These are phyloP conservation scores for Leccinum obscurum DNA, from an alignment of 768 basidiomycete genomes.

Conservation along the genomic window DNA sequence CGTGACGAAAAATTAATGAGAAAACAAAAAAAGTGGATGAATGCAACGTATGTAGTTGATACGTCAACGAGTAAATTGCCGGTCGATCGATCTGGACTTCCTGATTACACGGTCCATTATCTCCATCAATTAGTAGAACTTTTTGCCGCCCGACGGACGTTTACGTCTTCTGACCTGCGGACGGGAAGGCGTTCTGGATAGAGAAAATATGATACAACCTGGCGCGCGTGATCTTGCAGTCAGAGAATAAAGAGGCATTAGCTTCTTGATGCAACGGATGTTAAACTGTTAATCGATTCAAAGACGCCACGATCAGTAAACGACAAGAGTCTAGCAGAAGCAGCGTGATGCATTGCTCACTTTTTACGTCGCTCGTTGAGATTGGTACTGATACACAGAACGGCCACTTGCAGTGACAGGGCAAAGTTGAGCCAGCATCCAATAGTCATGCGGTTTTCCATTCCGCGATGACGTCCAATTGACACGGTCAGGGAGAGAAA, in stretches of 20 bases:
- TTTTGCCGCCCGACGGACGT: not conserved
- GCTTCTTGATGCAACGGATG: not conserved
- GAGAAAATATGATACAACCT: not conserved
- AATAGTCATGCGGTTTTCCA: slow-evolving; percentile 15
- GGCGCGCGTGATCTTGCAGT: slow-evolving; percentile 2
- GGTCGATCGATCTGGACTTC: not conserved
- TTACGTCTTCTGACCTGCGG: slow-evolving; percentile 23
- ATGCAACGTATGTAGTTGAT: slow-evolving; percentile 6
- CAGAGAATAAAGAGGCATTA: not conserved
- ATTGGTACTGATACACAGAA: not conserved
- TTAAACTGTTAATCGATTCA: slow-evolving; percentile 5
- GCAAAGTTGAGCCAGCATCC: not conserved
- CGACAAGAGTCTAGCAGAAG: not conserved
- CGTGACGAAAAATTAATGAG: not conserved
- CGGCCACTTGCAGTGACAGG: not conserved
- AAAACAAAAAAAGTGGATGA: not conserved
- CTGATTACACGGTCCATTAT: not conserved
- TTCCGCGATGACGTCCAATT: slow-evolving; percentile 7
- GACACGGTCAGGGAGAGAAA: slow-evolving; percentile 20
- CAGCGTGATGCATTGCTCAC: slow-evolving; percentile 11
- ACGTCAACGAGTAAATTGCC: slow-evolving; percentile 1
- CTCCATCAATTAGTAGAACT: slow-evolving; percentile 5
- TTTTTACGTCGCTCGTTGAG: slow-evolving; percentile 19
- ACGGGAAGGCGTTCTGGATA: slow-evolving; percentile 6
- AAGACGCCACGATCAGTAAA: slow-evolving; percentile 12